Conservation (phyloP, 108 stramenopile species). For the Skeletonema potamos region DNA sequence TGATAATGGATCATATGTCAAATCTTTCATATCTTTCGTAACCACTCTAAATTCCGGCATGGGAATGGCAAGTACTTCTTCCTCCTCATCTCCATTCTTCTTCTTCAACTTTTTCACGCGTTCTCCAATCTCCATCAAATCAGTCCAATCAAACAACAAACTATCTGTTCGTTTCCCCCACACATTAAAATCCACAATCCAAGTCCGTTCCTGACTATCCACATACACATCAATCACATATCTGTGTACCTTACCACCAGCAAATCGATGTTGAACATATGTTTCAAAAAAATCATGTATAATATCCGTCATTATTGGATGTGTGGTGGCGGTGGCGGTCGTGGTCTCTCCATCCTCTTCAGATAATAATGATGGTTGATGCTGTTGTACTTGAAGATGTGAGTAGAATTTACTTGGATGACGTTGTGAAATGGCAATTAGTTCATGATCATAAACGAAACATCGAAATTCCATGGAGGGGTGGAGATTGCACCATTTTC, state of each 20-base stretch:
- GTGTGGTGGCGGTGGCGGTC: too few species aligned
- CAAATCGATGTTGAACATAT: constrained; percentile 48
- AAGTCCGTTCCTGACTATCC: constrained; percentile 77
- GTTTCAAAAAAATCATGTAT: constrained; percentile 55
- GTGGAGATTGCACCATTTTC: constrained; percentile 94
- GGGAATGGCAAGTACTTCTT: not conserved
- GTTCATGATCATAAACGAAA: constrained; percentile 72
- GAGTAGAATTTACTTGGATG: constrained; percentile 74
- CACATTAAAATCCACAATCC: constrained; percentile 89
- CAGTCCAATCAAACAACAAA: constrained; percentile 80
- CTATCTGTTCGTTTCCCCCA: constrained; percentile 77
- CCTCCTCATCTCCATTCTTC: not conserved
- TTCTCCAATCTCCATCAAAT: constrained; percentile 56
- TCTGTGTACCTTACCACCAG: constrained; percentile 29
- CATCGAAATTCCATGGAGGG: constrained; percentile 95
- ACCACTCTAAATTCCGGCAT: constrained; percentile 66
- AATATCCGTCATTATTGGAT: constrained; percentile 23
- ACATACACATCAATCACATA: constrained; percentile 85
- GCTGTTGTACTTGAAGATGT: constrained; percentile 23
- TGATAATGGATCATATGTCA: constrained; percentile 72
- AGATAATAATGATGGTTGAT: too few species aligned
- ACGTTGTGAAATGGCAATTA: constrained; percentile 73
- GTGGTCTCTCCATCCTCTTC: not conserved
- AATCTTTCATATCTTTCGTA: constrained; percentile 62
- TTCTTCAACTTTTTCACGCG: constrained; percentile 1